phyloP scores from a whole-genome alignment of 2,329 filamentous ascomycete species.

The Hypoxylon sp. region DNA sequence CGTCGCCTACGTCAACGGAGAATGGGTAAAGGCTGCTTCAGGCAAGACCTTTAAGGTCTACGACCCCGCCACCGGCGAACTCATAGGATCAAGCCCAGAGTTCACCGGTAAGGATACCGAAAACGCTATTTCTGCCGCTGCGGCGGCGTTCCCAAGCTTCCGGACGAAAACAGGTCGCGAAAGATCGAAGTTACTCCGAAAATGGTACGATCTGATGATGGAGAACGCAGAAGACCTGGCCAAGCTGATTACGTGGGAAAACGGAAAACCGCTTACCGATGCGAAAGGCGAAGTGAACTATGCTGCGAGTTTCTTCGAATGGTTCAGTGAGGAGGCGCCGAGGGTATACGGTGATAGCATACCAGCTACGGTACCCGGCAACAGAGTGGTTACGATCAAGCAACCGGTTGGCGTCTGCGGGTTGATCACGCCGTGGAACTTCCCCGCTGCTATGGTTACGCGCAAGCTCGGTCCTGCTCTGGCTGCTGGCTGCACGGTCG shows the following conservation, averaged over 20 bases:
- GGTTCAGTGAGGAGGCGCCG: constrained; percentile 84
- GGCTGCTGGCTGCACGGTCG: constrained; percentile 94
- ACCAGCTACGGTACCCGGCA: constrained; percentile 74
- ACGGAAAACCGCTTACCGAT: constrained; percentile 84
- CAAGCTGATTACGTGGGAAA: constrained; percentile 88
- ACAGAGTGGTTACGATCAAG: constrained; percentile 81
- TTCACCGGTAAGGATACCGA: constrained; percentile 83
- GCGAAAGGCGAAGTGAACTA: constrained; percentile 79
- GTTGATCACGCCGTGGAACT: constrained; percentile 91
- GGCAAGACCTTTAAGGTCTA: constrained; percentile 92
- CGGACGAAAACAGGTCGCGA: constrained; percentile 78
- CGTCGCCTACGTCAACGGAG: constrained; percentile 86
- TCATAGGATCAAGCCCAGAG: constrained; percentile 87
- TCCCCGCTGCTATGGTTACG: constrained; percentile 81
- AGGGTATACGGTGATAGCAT: constrained; percentile 81
- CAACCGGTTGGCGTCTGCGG: constrained; percentile 88
- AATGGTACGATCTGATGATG: constrained; percentile 84
- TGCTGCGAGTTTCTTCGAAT: constrained; percentile 81
- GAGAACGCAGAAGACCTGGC: constrained; percentile 85
- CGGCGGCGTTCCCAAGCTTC: constrained; percentile 78
- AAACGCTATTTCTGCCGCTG: constrained; percentile 85
- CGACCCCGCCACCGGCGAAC: constrained; percentile 83
- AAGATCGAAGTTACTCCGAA: constrained; percentile 77
- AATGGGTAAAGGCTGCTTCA: constrained; percentile 88
- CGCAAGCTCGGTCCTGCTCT: constrained; percentile 79